phyloP scores from a whole-genome alignment of 768 basidiomycete species.

The Auriscalpium orientale region DNA sequence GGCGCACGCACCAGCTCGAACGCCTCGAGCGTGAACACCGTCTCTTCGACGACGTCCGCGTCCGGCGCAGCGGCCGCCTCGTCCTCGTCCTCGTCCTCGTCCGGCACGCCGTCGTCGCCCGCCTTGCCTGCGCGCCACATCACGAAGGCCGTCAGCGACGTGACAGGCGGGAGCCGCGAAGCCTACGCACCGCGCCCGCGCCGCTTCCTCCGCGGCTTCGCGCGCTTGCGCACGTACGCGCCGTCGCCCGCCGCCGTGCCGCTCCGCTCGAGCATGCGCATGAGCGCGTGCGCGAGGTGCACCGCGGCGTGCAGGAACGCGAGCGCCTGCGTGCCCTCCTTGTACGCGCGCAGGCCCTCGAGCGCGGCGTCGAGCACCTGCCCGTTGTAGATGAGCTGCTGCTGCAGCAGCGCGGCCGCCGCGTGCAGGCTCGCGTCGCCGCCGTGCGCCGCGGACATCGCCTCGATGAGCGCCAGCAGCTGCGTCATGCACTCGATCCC shows the following conservation, averaged over 20 bases:
- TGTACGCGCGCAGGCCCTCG: slow-evolving; percentile 70
- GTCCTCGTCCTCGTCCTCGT: slow-evolving; percentile 43
- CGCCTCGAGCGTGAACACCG: slow-evolving; percentile 84
- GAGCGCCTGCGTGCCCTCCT: slow-evolving; percentile 67
- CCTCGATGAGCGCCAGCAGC: slow-evolving; percentile 80
- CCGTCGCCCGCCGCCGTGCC: slow-evolving; percentile 55
- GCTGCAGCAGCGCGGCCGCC: slow-evolving; percentile 73
- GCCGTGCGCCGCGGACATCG: slow-evolving; percentile 55
- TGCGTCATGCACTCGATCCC: slow-evolving; percentile 93
- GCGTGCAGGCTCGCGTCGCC: slow-evolving; percentile 38
- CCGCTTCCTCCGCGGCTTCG: slow-evolving; percentile 45
- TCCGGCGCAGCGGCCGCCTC: slow-evolving; percentile 50
- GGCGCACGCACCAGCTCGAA: slow-evolving; percentile 66
- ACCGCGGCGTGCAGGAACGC: slow-evolving; percentile 86
- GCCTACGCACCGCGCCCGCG: slow-evolving; percentile 23
- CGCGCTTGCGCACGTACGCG: slow-evolving; percentile 65
- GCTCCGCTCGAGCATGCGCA: slow-evolving; percentile 87
- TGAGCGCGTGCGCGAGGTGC: slow-evolving; percentile 74
- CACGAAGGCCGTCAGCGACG: not conserved
- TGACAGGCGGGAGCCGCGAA: slow-evolving; percentile 8
- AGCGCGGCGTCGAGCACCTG: slow-evolving; percentile 87
- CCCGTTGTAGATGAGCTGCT: slow-evolving; percentile 92
- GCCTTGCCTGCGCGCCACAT: slow-evolving; percentile 22
- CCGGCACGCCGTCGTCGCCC: slow-evolving; percentile 59
- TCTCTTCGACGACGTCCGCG: slow-evolving; percentile 68